Base-by-base conservation (phyloP, 768 basidiomycete species). In the Boletus sp. region DNA sequence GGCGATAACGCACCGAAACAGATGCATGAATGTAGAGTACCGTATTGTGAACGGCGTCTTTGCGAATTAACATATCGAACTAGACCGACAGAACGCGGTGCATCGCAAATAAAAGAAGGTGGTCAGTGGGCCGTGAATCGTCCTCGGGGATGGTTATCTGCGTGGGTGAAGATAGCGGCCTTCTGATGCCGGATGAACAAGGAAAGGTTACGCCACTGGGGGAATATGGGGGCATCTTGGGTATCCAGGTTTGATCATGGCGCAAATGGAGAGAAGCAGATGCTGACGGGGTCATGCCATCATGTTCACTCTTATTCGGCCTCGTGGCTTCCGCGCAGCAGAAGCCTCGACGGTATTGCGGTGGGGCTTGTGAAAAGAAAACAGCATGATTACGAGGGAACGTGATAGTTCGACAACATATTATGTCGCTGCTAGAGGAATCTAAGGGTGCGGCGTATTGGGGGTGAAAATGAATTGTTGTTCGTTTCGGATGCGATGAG, bases 251-350 rank as follows among this genome's bases (percentile, higher is more conserved):
- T 50, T 63, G 56, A 61, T 59, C n/a, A 49, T 17, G 62, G 49
- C 41, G 49, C 24, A 62, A 47, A 56, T 17, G 7, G 24, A 24
- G 24, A 3, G 24, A 24, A 24, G 24, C 24, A 24, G 24, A 24
- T 3, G n/a, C n/a, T n/a, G 30, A 32, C 6, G 28, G 30, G 47
- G 30, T 50, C 35, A 33, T 24, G 41, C 9, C 29, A 10, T 17
- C 20, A 8, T 15, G 8, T 7, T 55, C 30, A 8, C 17, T 7
- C 14, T 58, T 14, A 35, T 18, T 4, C 17, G 24, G 58, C 66
- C 66, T 68, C 54, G 41, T 58, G 64, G 55, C 33, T 35, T 35
- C 40, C 39, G 56, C 35, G 50, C 57, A 50, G 57, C 14, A 55
- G 49, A 59, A 56, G 41, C 50, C 7, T 48, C 39, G 41, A 48